phyloP scores from a whole-genome alignment of 2,329 filamentous ascomycete species.

The Alternaria atra region DNA sequence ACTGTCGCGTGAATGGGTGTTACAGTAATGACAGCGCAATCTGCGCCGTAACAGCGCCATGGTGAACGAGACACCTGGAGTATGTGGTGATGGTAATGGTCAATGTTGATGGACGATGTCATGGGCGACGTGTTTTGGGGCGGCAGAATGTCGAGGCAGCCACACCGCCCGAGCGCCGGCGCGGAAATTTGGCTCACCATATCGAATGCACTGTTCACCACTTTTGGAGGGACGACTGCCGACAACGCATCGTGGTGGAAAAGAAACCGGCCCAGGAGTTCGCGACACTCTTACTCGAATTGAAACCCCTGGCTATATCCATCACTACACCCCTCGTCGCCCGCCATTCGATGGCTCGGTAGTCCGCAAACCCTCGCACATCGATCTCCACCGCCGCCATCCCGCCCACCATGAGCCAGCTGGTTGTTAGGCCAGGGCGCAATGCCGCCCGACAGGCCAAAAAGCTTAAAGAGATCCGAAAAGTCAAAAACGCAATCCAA shows the following conservation, averaged over 20 bases:
- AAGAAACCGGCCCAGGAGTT: neutral
- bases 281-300: neutral
- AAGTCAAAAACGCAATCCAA: conserved; percentile 52
- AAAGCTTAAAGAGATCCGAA: conserved; percentile 50
- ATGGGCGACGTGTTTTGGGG: conserved; percentile 20
- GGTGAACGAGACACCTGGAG: conserved; percentile 11
- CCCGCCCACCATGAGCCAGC: conserved; percentile 55
- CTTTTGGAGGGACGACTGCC: conserved; percentile 1
- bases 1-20: conserved; percentile 32
- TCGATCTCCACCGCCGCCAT: conserved; percentile 57
- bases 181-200: conserved; percentile 27
- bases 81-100: conserved; percentile 4
- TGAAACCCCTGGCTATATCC: neutral
- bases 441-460: conserved; percentile 41
- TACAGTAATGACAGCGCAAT: conserved; percentile 50
- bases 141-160: conserved; percentile 21
- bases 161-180: conserved; percentile 27
- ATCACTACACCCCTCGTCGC: conserved; percentile 3
- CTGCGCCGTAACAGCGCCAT: conserved; percentile 48
- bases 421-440: conserved; percentile 33
- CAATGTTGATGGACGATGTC: conserved; percentile 15
- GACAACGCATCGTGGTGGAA: conserved; percentile 4
- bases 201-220: conserved; percentile 17
- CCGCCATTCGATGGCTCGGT: conserved; percentile 36
- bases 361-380: conserved; percentile 31